These are phyloP conservation scores for Eurotiales sp. DNA, from an alignment of 2,329 filamentous ascomycete genomes.

Conservation along the genomic window DNA sequence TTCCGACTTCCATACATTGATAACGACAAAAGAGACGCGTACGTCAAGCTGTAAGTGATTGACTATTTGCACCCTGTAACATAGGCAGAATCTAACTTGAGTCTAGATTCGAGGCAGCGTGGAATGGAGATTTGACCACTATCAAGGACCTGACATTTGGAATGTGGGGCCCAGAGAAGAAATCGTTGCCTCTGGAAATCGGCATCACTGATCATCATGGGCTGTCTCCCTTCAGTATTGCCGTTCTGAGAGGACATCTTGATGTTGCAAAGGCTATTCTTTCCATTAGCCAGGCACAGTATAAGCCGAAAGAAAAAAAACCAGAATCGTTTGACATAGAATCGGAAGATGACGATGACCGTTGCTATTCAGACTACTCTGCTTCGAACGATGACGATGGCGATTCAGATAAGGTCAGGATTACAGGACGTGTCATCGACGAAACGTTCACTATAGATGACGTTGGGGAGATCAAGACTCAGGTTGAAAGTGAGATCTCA, in stretches of 20 bases:
- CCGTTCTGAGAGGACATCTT: conserved; percentile 62
- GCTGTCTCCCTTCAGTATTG: conserved; percentile 64
- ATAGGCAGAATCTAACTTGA: neutral
- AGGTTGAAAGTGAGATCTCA: conserved; percentile 61
- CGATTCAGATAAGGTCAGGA: conserved; percentile 20
- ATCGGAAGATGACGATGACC: conserved; percentile 47
- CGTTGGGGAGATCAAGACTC: conserved; percentile 64
- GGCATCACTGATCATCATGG: conserved; percentile 51
- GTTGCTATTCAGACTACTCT: conserved; percentile 32
- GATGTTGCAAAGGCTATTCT: conserved; percentile 63
- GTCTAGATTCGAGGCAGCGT: conserved; percentile 61
- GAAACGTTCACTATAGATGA: conserved; percentile 72
- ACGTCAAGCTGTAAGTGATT: conserved; percentile 58
- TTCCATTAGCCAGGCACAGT: conserved; percentile 68
- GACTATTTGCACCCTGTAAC: neutral
- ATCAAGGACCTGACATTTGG: conserved; percentile 43
- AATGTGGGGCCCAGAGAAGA: conserved; percentile 41
- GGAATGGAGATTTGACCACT: conserved; percentile 62
- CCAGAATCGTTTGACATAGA: neutral
- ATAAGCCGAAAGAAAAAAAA: conserved; percentile 42
- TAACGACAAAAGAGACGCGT: conserved; percentile 54
- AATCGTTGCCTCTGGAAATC: conserved; percentile 61
- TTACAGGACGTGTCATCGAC: conserved; percentile 55
- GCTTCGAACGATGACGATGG: conserved; percentile 34
- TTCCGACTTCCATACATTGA: conserved; percentile 53